Conservation (phyloP, 495 filamentous ascomycete genomes). For the Bryoglossum gracile region DNA sequence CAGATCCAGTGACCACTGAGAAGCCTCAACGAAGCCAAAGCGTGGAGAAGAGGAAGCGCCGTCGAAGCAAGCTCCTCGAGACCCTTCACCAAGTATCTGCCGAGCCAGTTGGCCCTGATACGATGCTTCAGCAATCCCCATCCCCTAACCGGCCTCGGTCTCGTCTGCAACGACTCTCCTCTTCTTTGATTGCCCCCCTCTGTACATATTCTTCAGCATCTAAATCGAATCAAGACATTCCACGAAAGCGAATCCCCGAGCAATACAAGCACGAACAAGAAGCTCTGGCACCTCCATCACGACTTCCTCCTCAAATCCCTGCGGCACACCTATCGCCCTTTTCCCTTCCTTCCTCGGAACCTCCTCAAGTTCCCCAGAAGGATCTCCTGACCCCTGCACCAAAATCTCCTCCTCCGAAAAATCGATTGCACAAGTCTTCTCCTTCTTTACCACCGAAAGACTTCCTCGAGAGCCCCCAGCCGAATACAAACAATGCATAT, state of each 20-base stretch:
- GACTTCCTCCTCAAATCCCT: background rate
- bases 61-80: no score
- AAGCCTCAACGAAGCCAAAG: no score
- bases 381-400: no score
- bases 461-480: no score
- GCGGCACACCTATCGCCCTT: background rate
- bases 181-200: background rate
- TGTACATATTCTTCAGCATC: background rate
- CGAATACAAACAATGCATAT: no score
- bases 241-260: background rate
- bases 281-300: background rate
- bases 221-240: background rate
- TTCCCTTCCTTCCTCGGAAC: background rate
- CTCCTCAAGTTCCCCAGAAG: background rate
- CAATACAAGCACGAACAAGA: no score
- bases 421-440: background rate
- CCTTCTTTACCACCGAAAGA: background rate
- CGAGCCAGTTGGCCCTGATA: no score
- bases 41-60: no score
- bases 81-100: background rate
- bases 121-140: background rate
- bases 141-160: background rate
- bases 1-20: no score
- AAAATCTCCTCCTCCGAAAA: background rate
- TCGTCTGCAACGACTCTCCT: constrained; percentile 3